These are phyloP conservation scores for Amanita pallidorosea DNA, from an alignment of 768 basidiomycete species.

Conservation along the genomic window DNA sequence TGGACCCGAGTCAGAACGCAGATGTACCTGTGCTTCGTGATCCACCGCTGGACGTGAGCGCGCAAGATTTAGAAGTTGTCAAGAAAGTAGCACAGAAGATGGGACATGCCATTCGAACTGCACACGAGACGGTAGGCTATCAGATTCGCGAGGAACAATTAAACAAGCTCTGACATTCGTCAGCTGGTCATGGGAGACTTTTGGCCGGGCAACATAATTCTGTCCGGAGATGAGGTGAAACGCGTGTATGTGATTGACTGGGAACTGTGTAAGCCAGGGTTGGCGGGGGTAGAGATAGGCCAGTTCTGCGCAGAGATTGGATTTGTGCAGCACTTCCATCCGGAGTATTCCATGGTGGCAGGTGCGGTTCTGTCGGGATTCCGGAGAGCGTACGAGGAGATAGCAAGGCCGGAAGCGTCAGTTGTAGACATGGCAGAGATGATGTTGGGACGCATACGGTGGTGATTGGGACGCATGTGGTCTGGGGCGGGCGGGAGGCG, in stretches of 20 bases:
- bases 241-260: slow-evolving; percentile 49
- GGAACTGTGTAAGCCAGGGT: slow-evolving; percentile 51
- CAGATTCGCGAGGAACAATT: neutral
- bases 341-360: slow-evolving; percentile 24
- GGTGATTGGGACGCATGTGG: slow-evolving; percentile 34
- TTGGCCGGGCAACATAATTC: slow-evolving; percentile 60
- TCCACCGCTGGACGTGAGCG: slow-evolving; percentile 29
- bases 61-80: slow-evolving; percentile 21
- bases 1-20: slow-evolving; percentile 16
- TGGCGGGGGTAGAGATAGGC: slow-evolving; percentile 48
- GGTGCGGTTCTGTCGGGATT: slow-evolving; percentile 30
- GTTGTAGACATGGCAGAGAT: slow-evolving; percentile 24
- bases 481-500: slow-evolving; percentile 38
- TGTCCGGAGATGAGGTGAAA: slow-evolving; percentile 26
- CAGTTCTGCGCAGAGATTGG: slow-evolving; percentile 56
- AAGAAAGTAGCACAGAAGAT: slow-evolving; percentile 15
- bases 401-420: slow-evolving; percentile 14
- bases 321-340: slow-evolving; percentile 36
- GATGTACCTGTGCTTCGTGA: slow-evolving; percentile 24
- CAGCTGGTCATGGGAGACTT: slow-evolving; percentile 60
- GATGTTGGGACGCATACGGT: slow-evolving; percentile 46
- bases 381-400: slow-evolving; percentile 30
- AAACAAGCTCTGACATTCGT: neutral
- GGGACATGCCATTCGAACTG: slow-evolving; percentile 14
- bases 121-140: slow-evolving; percentile 18